Conservation (phyloP, 164 flowering plant genomes). For the Aristolochia fimbriata region DNA sequence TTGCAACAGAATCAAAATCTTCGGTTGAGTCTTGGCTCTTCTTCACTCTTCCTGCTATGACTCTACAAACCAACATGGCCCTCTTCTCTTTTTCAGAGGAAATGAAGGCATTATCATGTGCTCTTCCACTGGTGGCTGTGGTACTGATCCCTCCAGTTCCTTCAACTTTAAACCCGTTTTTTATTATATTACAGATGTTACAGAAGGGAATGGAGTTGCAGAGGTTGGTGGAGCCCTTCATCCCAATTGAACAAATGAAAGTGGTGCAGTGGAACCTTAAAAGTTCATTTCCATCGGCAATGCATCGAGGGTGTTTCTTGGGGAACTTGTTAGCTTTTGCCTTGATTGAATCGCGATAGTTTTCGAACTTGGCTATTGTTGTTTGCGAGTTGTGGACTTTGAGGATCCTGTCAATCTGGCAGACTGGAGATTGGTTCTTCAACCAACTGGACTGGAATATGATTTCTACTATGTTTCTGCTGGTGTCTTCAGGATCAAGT, state of each 20-base stretch:
- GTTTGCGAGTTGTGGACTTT: conserved; percentile 78
- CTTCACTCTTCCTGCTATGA: conserved; percentile 86
- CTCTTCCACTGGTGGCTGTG: conserved; percentile 78
- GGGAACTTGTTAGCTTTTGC: conserved; percentile 52
- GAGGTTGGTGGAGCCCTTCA: conserved; percentile 60
- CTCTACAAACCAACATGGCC: conserved; percentile 96
- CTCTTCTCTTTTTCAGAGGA: conserved; percentile 32
- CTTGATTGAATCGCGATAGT: conserved; percentile 70
- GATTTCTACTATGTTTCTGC: conserved; percentile 93
- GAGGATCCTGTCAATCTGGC: conserved; percentile 81
- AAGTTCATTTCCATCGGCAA: conserved; percentile 92
- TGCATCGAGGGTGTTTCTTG: conserved; percentile 75
- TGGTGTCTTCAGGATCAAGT: conserved; percentile 68
- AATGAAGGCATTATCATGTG: conserved; percentile 45
- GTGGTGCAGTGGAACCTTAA: conserved; percentile 80
- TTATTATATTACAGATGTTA: conserved; percentile 57
- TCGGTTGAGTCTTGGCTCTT: conserved; percentile 43
- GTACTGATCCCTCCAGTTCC: conserved; percentile 52
- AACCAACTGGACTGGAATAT: conserved; percentile 96
- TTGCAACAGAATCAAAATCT: conserved; percentile 74
- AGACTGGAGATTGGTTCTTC: conserved; percentile 59
- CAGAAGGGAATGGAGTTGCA: conserved; percentile 61
- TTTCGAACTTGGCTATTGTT: conserved; percentile 68
- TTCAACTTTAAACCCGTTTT: conserved; percentile 54
- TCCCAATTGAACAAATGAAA: conserved; percentile 63